Conservation (phyloP, 305 asterid genomes). For the Ajuga reptans region DNA sequence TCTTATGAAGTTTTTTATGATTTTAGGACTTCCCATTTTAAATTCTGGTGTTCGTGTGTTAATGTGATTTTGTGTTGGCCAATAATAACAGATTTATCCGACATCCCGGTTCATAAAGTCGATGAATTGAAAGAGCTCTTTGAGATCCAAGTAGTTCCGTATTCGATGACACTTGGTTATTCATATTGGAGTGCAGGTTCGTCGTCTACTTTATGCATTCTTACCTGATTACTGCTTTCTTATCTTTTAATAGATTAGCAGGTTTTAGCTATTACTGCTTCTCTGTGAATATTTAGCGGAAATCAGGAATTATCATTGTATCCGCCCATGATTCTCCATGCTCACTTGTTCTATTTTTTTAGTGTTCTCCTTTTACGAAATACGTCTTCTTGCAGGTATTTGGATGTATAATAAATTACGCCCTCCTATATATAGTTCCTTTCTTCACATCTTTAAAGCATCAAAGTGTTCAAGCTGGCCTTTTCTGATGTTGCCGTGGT, state of each 20-base stretch:
- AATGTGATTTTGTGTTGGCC: neutral
- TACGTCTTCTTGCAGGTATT: too few species aligned
- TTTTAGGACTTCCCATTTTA: neutral
- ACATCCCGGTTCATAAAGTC: constrained; percentile 53
- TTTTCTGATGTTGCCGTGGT: neutral
- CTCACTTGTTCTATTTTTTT: neutral
- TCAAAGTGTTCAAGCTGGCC: neutral
- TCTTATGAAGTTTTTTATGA: neutral
- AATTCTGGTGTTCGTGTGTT: neutral
- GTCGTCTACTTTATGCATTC: neutral
- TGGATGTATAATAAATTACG: too few species aligned
- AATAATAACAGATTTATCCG: constrained; percentile 57
- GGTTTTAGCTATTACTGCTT: neutral
- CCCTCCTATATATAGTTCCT: too few species aligned
- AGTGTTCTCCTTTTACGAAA: neutral
- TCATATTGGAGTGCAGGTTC: constrained; percentile 88
- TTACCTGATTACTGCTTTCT: neutral
- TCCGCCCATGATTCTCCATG: neutral
- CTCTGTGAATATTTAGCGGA: neutral
- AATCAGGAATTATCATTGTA: neutral
- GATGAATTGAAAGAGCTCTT: constrained; percentile 59
- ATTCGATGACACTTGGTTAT: constrained; percentile 71
- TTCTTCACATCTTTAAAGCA: too few species aligned
- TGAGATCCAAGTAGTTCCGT: constrained; percentile 64
- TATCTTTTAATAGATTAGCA: neutral